Evolutionary conservation across 2,329 filamentous ascomycete genomes (phyloP).

Genomic region (Colletotrichum somersetense): DNA sequence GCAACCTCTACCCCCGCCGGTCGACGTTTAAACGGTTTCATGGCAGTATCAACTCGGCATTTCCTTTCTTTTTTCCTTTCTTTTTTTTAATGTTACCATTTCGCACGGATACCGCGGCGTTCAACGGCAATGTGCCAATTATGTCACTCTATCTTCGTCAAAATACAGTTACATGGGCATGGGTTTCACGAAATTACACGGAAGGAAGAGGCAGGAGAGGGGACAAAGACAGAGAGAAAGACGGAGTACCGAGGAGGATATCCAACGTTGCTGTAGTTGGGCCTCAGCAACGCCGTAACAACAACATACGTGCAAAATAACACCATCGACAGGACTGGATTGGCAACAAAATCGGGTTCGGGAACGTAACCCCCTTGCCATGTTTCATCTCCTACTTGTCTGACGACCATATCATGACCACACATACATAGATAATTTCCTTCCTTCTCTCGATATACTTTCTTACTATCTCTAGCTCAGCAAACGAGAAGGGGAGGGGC

Average conservation of each 20-base stretch:
- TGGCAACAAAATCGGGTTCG: slow-evolving; percentile 15
- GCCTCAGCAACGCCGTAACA: slow-evolving; percentile 28
- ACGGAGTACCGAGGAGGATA: not conserved
- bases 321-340: slow-evolving; percentile 20
- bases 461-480: not conserved
- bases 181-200: not conserved
- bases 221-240: not conserved
- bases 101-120: slow-evolving; percentile 8
- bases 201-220: not conserved
- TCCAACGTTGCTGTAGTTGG: slow-evolving; percentile 23
- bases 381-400: not conserved
- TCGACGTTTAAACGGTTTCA: not conserved
- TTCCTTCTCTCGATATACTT: not conserved
- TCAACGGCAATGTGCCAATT: slow-evolving; percentile 5
- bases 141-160: not conserved
- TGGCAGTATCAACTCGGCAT: not conserved
- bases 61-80: not conserved
- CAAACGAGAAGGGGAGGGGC: not conserved
- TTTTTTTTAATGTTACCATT: not conserved
- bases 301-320: not conserved
- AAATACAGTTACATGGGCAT: not conserved
- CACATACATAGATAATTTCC: slow-evolving; percentile 29
- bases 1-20: not conserved
- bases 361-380: not conserved
- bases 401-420: slow-evolving; percentile 35